A percentile compares a stretch with the other conserved stretches of the same genome.
These are phyloP conservation scores for Phoenix dactylifera DNA, from an alignment of 176 grass and related monocot genomes.

Conservation along the genomic window DNA sequence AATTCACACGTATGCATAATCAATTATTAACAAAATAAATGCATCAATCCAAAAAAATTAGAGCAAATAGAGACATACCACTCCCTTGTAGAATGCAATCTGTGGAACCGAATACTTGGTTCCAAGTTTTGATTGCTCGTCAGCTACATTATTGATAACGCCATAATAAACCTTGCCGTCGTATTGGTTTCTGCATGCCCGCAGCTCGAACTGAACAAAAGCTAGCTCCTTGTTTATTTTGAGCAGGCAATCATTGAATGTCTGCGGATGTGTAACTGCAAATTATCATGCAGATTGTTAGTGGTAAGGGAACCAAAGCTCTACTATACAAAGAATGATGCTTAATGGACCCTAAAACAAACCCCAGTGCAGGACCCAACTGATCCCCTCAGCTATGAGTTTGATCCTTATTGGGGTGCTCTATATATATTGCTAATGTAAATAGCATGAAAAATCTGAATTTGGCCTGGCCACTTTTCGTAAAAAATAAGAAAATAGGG, in stretches of 20 bases:
- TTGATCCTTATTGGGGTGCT: too few relatives aligned
- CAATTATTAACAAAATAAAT: too few relatives aligned
- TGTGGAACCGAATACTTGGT: constrained; percentile 82
- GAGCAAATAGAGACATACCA: constrained; percentile 36
- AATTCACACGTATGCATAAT: too few relatives aligned
- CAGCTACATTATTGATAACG: constrained; percentile 72
- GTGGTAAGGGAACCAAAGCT: background rate
- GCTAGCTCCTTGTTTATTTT: constrained; percentile 70
- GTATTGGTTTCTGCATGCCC: constrained; percentile 82
- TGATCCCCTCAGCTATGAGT: too few relatives aligned
- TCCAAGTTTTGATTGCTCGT: constrained; percentile 77
- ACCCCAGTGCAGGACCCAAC: too few relatives aligned
- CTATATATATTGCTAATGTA: too few relatives aligned
- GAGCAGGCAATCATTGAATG: constrained; percentile 59
- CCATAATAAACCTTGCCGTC: constrained; percentile 63
- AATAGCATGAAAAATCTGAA: too few relatives aligned
- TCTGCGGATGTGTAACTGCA: constrained; percentile 37
- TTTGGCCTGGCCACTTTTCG: too few relatives aligned
- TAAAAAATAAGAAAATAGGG: too few relatives aligned
- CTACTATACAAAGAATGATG: too few relatives aligned
- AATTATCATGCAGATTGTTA: constrained; percentile 14
- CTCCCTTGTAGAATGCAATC: constrained; percentile 83
- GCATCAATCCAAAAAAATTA: too few relatives aligned
- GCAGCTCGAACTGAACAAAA: constrained; percentile 68
- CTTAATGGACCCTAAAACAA: too few relatives aligned